A percentile compares a stretch with the other conserved stretches of the same genome.
Evolutionary conservation across 2,329 filamentous ascomycete genomes (phyloP).

Genomic region (Metarhizium sp.): DNA sequence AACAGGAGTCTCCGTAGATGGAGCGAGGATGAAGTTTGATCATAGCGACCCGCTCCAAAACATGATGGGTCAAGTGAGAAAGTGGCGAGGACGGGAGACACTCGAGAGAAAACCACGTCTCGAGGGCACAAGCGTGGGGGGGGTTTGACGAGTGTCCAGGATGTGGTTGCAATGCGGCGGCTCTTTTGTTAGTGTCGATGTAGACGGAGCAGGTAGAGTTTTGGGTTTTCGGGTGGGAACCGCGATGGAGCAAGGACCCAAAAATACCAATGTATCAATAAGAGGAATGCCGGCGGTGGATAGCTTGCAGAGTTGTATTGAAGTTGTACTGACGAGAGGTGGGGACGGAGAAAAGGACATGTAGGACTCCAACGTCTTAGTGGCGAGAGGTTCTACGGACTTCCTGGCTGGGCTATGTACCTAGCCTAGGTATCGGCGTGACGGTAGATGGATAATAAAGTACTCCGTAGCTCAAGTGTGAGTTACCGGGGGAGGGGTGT

Average conservation of each 20-base stretch:
- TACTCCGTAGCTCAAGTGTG: background rate
- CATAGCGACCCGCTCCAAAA: slow-evolving; percentile 27
- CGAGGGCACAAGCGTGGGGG: slow-evolving; percentile 3
- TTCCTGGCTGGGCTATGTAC: too few species aligned
- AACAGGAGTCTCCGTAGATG: slow-evolving; percentile 23
- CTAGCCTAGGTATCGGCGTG: background rate
- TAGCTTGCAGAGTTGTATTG: slow-evolving; percentile 2
- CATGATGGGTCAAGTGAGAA: slow-evolving; percentile 15
- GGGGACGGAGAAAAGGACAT: background rate
- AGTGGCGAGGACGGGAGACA: slow-evolving; percentile 1
- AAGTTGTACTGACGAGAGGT: background rate
- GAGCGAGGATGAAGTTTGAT: slow-evolving; percentile 20
- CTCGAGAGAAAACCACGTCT: slow-evolving; percentile 4
- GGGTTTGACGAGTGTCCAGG: slow-evolving; percentile 7
- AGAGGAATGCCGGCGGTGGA: background rate
- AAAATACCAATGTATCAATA: background rate
- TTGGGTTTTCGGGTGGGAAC: slow-evolving; percentile 5
- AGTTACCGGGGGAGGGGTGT: slow-evolving; percentile 1
- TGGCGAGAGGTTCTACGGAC: too few species aligned
- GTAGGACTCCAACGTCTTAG: too few species aligned
- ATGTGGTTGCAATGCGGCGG: slow-evolving; percentile 13
- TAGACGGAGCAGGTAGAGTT: slow-evolving; percentile 2
- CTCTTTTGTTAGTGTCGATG: slow-evolving; percentile 16
- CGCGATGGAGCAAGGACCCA: slow-evolving; percentile 1
- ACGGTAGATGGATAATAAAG: slow-evolving; percentile 4